A percentile compares a stretch with the other conserved stretches of the same genome.
Conservation (phyloP, 2,329 filamentous ascomycete species). For the Tolypocladium endophyticum region DNA sequence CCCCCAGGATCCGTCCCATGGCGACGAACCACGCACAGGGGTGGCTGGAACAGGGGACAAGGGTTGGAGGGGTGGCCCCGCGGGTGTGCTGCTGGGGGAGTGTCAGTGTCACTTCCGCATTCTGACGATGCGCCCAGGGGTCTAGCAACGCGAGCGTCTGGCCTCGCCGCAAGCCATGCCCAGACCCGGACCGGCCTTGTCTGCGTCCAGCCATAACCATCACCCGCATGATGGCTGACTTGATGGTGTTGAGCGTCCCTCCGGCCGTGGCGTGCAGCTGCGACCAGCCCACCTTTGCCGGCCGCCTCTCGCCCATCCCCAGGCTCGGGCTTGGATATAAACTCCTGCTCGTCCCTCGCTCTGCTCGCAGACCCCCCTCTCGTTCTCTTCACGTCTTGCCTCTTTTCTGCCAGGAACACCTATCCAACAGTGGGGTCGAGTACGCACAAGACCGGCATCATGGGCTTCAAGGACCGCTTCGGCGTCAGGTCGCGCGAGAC, state of each 20-base stretch:
- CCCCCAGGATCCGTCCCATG: neutral
- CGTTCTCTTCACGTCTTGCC: neutral
- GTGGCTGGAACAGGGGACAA: neutral
- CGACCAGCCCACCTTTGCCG: neutral
- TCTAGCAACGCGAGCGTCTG: neutral
- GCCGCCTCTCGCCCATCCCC: neutral
- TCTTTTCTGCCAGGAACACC: neutral
- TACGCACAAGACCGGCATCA: conserved; percentile 2
- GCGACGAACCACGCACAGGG: neutral
- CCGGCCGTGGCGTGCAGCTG: neutral
- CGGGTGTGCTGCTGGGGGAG: neutral
- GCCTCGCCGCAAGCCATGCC: neutral
- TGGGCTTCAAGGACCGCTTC: conserved; percentile 12
- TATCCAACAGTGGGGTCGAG: neutral
- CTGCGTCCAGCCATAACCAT: neutral
- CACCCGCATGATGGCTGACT: neutral
- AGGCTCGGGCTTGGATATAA: conserved; percentile 2
- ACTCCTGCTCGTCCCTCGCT: neutral
- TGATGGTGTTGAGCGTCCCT: neutral
- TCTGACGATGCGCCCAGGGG: neutral
- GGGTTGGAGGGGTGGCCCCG: neutral
- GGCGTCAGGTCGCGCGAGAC: conserved; percentile 7
- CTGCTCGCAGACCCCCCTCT: neutral
- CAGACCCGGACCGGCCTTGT: neutral
- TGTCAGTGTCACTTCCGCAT: neutral